Conservation (phyloP, 2,329 filamentous ascomycete species). For the Monilinia polystroma region DNA sequence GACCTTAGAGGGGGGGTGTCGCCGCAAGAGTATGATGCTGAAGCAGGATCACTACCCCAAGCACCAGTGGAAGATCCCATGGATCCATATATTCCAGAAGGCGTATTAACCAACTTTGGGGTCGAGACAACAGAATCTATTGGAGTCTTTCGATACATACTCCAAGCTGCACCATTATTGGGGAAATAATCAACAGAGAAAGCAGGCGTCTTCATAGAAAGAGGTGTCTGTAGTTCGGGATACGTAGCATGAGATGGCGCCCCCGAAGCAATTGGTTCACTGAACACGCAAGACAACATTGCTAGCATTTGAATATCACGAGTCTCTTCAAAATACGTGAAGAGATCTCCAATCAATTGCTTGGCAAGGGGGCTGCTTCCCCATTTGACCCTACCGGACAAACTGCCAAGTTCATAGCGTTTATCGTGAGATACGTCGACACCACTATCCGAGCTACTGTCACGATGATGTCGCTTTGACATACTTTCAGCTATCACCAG, state of each 20-base stretch:
- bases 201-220: conserved; percentile 64
- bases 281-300: conserved; percentile 70
- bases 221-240: conserved; percentile 58
- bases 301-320: conserved; percentile 69
- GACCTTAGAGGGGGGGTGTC: conserved; percentile 57
- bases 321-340: conserved; percentile 60
- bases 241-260: conserved; percentile 50
- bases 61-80: conserved; percentile 55
- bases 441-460: conserved; percentile 49
- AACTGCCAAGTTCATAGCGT: conserved; percentile 30
- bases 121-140: conserved; percentile 57
- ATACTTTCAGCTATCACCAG: conserved; percentile 68
- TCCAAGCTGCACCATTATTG: conserved; percentile 55
- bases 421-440: conserved; percentile 48
- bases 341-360: conserved; percentile 61
- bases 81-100: conserved; percentile 54
- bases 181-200: conserved; percentile 69
- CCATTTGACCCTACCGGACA: conserved; percentile 66
- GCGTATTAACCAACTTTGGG: conserved; percentile 56
- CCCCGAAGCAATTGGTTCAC: conserved; percentile 56
- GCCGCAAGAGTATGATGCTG: conserved; percentile 60
- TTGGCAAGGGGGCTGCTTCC: conserved; percentile 63
- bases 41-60: conserved; percentile 54
- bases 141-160: conserved; percentile 51
- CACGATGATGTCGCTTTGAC: conserved; percentile 43